A percentile compares a stretch with the other conserved stretches of the same genome.
These are phyloP conservation scores for Penstemon davidsonii DNA, from an alignment of 257 asterid genomes.

Conservation along the genomic window DNA sequence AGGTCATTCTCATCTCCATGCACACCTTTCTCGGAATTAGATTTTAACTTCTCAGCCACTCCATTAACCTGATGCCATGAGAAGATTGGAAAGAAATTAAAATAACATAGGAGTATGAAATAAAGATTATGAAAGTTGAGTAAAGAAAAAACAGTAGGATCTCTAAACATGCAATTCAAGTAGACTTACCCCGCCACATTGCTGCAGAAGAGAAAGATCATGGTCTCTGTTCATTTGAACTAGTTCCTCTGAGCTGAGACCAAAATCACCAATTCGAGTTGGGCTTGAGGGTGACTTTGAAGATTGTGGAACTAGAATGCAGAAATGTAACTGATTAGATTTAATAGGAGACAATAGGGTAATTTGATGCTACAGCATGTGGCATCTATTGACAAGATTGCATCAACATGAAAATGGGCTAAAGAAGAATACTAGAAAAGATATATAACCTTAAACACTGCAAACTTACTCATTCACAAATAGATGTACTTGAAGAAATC, in stretches of 20 bases:
- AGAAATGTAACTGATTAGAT: constrained; percentile 18
- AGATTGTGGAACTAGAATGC: constrained; percentile 47
- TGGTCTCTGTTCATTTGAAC: constrained; percentile 64
- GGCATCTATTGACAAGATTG: not conserved
- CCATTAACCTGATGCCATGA: constrained; percentile 57
- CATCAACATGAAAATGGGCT: not conserved
- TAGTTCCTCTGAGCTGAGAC: constrained; percentile 70
- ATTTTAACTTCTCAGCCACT: constrained; percentile 61
- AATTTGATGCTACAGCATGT: constrained; percentile 7
- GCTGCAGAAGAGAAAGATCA: constrained; percentile 57
- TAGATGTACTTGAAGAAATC: not conserved
- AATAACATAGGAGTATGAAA: not conserved
- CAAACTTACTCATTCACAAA: constrained; percentile 2
- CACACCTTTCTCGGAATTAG: constrained; percentile 69
- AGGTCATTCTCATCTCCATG: constrained; percentile 72
- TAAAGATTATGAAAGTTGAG: not conserved
- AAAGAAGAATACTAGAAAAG: not conserved
- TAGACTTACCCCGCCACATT: constrained; percentile 82
- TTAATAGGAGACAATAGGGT: not conserved
- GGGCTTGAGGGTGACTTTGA: constrained; percentile 43
- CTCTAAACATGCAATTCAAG: constrained; percentile 8
- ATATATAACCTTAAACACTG: constrained; percentile 6
- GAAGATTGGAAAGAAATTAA: constrained; percentile 14
- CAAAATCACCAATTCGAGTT: constrained; percentile 58
- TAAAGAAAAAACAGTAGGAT: not conserved